A percentile compares a stretch with the other conserved stretches of the same genome.
Conservation (phyloP, 352 stramenopile genomes). For the Globisporangium mamillatum region DNA sequence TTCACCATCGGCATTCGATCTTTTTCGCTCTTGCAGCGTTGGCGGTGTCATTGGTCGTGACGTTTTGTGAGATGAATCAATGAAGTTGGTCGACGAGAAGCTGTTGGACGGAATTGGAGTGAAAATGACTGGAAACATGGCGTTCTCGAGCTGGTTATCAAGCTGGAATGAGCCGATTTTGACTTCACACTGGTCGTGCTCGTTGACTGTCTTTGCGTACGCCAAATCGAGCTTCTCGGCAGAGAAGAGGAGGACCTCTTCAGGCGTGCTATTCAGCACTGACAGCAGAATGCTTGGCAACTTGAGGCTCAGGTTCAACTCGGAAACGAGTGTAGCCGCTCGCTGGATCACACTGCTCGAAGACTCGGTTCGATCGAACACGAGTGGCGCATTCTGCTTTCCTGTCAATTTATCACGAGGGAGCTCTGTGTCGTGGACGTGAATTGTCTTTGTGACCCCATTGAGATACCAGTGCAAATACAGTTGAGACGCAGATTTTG, state of each 20-base stretch:
- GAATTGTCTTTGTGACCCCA: constrained; percentile 79
- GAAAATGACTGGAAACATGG: constrained; percentile 82
- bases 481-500: constrained; percentile 25
- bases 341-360: constrained; percentile 13
- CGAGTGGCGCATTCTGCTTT: constrained; percentile 27
- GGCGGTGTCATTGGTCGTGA: constrained; percentile 14
- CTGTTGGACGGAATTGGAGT: constrained; percentile 56
- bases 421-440: constrained; percentile 64
- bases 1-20: constrained; percentile 13
- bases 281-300: constrained; percentile 70
- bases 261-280: constrained; percentile 66
- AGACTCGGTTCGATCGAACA: constrained; percentile 10
- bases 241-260: constrained; percentile 75
- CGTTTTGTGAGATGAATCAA: constrained; percentile 20
- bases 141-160: constrained; percentile 73
- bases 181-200: constrained; percentile 81
- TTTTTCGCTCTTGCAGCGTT: constrained; percentile 16
- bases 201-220: constrained; percentile 60
- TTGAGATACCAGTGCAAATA: constrained; percentile 85
- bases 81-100: constrained; percentile 16
- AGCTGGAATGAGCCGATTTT: constrained; percentile 83
- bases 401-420: constrained; percentile 66
- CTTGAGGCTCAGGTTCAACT: constrained; percentile 52
- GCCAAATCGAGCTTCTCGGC: constrained; percentile 63
- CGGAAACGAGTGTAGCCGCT: constrained; percentile 36